Evolutionary conservation across 1,284 basidiomycete species (phyloP), one percentile per base, ranked within the genome.

Genomic region (Serendipita sp.): DNA sequence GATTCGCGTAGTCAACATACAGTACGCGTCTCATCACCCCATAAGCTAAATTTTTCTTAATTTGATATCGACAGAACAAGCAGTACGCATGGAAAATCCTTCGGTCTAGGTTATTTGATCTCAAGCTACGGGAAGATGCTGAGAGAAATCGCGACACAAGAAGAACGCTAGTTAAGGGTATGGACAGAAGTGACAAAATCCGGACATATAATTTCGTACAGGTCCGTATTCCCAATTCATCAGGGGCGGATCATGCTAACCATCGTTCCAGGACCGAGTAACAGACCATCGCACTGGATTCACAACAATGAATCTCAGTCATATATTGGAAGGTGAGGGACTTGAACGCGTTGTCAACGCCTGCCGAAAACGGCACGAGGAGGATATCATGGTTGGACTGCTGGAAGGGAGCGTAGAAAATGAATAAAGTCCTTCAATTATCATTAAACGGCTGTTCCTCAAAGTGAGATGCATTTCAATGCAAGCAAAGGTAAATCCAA

Each of bases 1-100:
- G 95, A 99, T 69, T 93, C 94, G 66, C 83, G 96, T 6, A 93
- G 88, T 70, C 95, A 99, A 71, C 95, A 99, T 71, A 88, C 91
- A 76, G 91, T 91, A 65, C 10, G 76, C 67, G 41, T 30, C 13
- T 38, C 12, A 5, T 49, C 29, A 13, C n/a, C 44, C 41, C 2
- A 49, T 2, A 47, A 26, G 17, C 29, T 45, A n/a, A 3, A 13
- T 1, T 60, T 49, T 35, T 38, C 35, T 65, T 3, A 62, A 15
- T 45, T 45, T 50, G 15, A n/a, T 62, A 61, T 30, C 30, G 22
- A 12, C 64, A 94, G 88, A 96, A 97, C 70, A 84, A 84, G 68
- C 82, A 87, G 2, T 85, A 88, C 63, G 93, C 94, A 0, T 96
- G 91, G 74, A 87, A 88, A 71, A 84, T 97, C 15, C 80, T 97